These are phyloP conservation scores for Tubosaeta sp. DNA, from an alignment of 768 basidiomycete genomes.

Conservation along the genomic window DNA sequence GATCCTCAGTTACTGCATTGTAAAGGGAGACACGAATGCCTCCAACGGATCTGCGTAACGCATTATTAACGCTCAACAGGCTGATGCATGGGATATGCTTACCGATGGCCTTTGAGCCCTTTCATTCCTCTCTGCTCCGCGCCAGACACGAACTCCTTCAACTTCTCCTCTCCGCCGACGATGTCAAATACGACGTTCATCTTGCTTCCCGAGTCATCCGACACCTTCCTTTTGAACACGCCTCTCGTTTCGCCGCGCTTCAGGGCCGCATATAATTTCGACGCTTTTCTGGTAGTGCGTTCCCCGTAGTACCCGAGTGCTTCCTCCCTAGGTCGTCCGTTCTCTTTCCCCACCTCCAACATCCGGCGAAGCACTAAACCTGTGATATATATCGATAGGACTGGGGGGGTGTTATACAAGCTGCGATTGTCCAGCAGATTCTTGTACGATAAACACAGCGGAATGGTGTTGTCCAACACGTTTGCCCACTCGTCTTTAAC, in stretches of 20 bases:
- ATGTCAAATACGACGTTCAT: slow-evolving; percentile 94
- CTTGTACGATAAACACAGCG: slow-evolving; percentile 79
- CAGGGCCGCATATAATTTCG: slow-evolving; percentile 70
- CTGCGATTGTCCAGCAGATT: slow-evolving; percentile 69
- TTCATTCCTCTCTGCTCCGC: slow-evolving; percentile 79
- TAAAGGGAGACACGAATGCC: slow-evolving; percentile 84
- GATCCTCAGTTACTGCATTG: slow-evolving; percentile 79
- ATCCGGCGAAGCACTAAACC: slow-evolving; percentile 79
- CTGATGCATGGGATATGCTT: slow-evolving; percentile 28
- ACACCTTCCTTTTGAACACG: slow-evolving; percentile 67
- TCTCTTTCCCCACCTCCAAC: slow-evolving; percentile 30
- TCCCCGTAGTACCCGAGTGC: slow-evolving; percentile 63
- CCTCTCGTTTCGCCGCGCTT: slow-evolving; percentile 68
- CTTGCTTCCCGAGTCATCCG: slow-evolving; percentile 76
- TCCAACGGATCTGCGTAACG: slow-evolving; percentile 47
- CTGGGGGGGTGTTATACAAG: slow-evolving; percentile 91
- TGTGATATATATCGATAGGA: slow-evolving; percentile 86
- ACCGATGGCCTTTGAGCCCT: slow-evolving; percentile 92
- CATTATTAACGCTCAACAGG: not conserved
- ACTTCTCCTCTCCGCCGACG: slow-evolving; percentile 62
- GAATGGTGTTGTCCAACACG: slow-evolving; percentile 70
- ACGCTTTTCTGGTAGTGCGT: slow-evolving; percentile 67
- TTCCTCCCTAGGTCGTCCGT: slow-evolving; percentile 39
- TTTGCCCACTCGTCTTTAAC: slow-evolving; percentile 86
- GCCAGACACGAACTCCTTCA: slow-evolving; percentile 74